Percentiles rank a stretch among this genome's conserved stretches.
Conservation (phyloP, 805 yeast genomes). For the Barnettozyma sucrosica region DNA sequence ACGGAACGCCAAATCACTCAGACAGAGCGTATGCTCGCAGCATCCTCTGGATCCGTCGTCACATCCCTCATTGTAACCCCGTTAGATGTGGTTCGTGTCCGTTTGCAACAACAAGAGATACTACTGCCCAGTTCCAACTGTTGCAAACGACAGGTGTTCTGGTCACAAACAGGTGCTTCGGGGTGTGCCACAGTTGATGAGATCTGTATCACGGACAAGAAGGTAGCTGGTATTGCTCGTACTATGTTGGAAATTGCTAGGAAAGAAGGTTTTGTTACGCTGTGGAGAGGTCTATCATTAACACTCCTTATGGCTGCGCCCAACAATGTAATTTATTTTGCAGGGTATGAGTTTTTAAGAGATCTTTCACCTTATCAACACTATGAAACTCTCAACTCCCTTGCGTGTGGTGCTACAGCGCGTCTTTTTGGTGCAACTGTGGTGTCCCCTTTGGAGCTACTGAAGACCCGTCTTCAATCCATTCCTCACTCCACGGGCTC, state of each 20-base stretch:
- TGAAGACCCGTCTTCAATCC: constrained; percentile 88
- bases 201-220: constrained; percentile 28
- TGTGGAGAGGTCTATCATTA: constrained; percentile 86
- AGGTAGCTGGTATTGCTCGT: constrained; percentile 63
- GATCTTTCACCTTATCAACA: constrained; percentile 58
- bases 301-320: constrained; percentile 89
- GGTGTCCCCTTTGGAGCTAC: constrained; percentile 81
- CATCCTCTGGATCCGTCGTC: constrained; percentile 67
- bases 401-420: constrained; percentile 81
- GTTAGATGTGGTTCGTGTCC: constrained; percentile 70
- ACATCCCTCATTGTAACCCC: constrained; percentile 76
- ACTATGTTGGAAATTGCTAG: constrained; percentile 62
- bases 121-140: constrained; percentile 40
- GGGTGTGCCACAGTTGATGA: constrained; percentile 24
- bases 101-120: constrained; percentile 73
- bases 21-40: constrained; percentile 67
- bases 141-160: constrained; percentile 33
- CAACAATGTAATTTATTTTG: constrained; percentile 86
- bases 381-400: constrained; percentile 51
- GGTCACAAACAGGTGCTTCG: constrained; percentile 14
- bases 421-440: constrained; percentile 76
- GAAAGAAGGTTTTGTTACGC: constrained; percentile 67
- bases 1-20: constrained; percentile 36
- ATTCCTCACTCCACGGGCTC: constrained; percentile 45
- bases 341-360: constrained; percentile 84